Percentiles rank a stretch among this genome's conserved stretches.
phyloP scores from a whole-genome alignment of 2,329 filamentous ascomycete genomes.

The Plenodomus biglobosus region DNA sequence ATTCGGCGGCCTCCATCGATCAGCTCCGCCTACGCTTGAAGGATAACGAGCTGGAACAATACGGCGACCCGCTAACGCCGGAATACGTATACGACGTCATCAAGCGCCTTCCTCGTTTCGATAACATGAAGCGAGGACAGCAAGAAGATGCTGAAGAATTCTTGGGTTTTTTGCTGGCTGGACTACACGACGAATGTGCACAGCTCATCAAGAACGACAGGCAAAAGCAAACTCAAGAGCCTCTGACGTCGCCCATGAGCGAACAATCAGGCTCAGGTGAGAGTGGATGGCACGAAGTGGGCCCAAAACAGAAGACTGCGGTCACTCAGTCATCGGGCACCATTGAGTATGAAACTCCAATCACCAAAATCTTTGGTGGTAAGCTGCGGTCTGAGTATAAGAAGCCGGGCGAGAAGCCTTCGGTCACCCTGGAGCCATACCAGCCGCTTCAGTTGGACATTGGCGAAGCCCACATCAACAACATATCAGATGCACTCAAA shows the following conservation, averaged over 20 bases:
- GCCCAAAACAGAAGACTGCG: slow-evolving; percentile 83
- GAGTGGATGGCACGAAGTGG: slow-evolving; percentile 91
- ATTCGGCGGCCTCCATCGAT: slow-evolving; percentile 73
- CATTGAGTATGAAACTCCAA: slow-evolving; percentile 71
- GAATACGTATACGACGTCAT: slow-evolving; percentile 97
- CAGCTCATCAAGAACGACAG: slow-evolving; percentile 66
- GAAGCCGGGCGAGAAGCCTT: slow-evolving; percentile 83
- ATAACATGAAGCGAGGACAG: slow-evolving; percentile 92
- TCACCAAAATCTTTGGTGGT: slow-evolving; percentile 93
- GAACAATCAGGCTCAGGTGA: slow-evolving; percentile 51
- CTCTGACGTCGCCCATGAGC: slow-evolving; percentile 47
- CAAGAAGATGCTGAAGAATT: slow-evolving; percentile 99
- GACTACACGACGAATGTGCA: slow-evolving; percentile 88
- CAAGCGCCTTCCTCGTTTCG: slow-evolving; percentile 80
- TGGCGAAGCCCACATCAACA: slow-evolving; percentile 79
- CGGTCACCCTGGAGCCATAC: slow-evolving; percentile 89
- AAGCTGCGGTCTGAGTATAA: slow-evolving; percentile 86
- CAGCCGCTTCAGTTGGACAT: slow-evolving; percentile 95
- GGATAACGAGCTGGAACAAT: slow-evolving; percentile 80
- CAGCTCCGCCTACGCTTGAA: slow-evolving; percentile 74
- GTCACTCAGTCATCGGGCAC: slow-evolving; percentile 83
- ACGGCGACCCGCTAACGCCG: slow-evolving; percentile 86
- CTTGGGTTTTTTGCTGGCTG: slow-evolving; percentile 86
- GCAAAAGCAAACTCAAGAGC: slow-evolving; percentile 29
- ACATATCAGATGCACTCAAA: slow-evolving; percentile 88